Evolutionary conservation across 305 asterid species (phyloP).

Genomic region (Ilex paraguariensis): DNA sequence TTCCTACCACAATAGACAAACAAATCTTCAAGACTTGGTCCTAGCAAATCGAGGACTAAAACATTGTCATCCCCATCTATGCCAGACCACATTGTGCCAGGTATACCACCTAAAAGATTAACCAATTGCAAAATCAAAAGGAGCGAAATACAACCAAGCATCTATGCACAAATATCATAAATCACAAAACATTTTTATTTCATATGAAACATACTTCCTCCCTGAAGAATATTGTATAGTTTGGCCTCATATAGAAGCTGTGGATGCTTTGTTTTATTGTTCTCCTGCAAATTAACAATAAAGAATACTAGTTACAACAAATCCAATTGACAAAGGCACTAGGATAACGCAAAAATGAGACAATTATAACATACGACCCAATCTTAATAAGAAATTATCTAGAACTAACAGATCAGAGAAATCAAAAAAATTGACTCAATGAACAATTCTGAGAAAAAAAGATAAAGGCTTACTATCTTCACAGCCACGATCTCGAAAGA

Average conservation of each 20-base stretch:
- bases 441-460: not conserved
- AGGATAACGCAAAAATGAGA: not conserved
- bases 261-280: not conserved
- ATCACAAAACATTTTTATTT: too few relatives aligned
- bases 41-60: slow-evolving; percentile 55
- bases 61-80: slow-evolving; percentile 45
- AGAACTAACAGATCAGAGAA: not conserved
- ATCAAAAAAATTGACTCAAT: not conserved
- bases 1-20: slow-evolving; percentile 57
- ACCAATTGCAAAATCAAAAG: too few relatives aligned
- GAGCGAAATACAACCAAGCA: too few relatives aligned
- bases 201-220: not conserved
- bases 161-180: not conserved
- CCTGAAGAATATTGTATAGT: not conserved
- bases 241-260: slow-evolving; percentile 1
- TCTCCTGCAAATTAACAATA: not conserved
- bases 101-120: slow-evolving; percentile 38
- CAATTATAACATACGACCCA: not conserved
- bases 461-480: not conserved
- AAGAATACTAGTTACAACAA: not conserved
- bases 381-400: not conserved
- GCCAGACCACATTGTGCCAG: slow-evolving; percentile 56
- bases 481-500: slow-evolving; percentile 1
- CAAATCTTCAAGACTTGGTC: slow-evolving; percentile 64
- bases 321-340: not conserved